Percentiles rank a stretch among this genome's conserved stretches.
Conservation (phyloP, 371 early-diverging fungal species). For the Circinella umbellata region DNA sequence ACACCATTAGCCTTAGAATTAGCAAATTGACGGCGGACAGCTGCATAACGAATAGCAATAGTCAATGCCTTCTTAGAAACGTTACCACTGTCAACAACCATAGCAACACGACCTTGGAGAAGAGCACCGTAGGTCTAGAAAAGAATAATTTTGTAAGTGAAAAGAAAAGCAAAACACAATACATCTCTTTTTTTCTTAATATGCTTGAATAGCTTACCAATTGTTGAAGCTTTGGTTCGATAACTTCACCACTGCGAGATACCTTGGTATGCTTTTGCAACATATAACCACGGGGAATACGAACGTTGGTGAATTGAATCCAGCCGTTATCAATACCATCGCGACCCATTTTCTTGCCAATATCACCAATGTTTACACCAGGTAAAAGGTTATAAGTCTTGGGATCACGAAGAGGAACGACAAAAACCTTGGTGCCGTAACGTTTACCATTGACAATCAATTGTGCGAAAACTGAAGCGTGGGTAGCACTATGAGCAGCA, state of each 20-base stretch:
- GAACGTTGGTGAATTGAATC: slow-evolving; percentile 84
- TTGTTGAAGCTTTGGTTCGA: slow-evolving; percentile 66
- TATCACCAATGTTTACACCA: slow-evolving; percentile 74
- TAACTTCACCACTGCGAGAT: slow-evolving; percentile 72
- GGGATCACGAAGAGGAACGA: slow-evolving; percentile 74
- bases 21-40: slow-evolving; percentile 89
- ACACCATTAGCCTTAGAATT: slow-evolving; percentile 47
- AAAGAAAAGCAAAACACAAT: neutral
- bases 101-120: slow-evolving; percentile 87
- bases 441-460: slow-evolving; percentile 77
- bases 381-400: slow-evolving; percentile 61
- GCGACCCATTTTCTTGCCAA: slow-evolving; percentile 81
- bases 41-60: slow-evolving; percentile 90
- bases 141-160: neutral
- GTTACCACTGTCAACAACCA: slow-evolving; percentile 90
- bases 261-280: slow-evolving; percentile 95
- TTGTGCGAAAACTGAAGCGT: slow-evolving; percentile 82
- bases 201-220: slow-evolving; percentile 25
- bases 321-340: slow-evolving; percentile 88
- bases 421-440: slow-evolving; percentile 81
- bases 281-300: slow-evolving; percentile 83
- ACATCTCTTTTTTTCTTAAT: too few species aligned
- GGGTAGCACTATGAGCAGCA: slow-evolving; percentile 87
- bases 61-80: slow-evolving; percentile 90
- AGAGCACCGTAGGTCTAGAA: slow-evolving; percentile 86